A percentile compares a stretch with the other conserved stretches of the same genome.
Evolutionary conservation across 2,329 filamentous ascomycete genomes (phyloP).

Genomic region (Fusarium caatingaense): DNA sequence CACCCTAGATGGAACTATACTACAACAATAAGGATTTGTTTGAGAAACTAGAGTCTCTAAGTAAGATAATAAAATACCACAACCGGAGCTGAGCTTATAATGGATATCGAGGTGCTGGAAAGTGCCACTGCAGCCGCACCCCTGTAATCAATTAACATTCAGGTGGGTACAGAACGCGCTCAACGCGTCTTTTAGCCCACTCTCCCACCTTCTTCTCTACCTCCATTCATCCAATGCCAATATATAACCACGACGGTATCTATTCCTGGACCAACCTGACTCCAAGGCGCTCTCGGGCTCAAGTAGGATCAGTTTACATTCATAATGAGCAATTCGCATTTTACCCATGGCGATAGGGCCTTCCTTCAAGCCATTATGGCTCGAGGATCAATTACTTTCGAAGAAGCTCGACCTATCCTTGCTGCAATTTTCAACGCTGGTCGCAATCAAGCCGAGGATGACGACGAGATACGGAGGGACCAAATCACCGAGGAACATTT

Average conservation of each 20-base stretch:
- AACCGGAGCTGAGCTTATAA: background rate
- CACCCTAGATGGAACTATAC: no score
- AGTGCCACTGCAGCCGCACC: conserved; percentile 13
- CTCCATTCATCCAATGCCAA: background rate
- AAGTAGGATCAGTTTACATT: conserved; percentile 39
- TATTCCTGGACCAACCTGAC: background rate
- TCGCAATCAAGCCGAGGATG: conserved; percentile 40
- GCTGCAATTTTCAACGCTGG: conserved; percentile 78
- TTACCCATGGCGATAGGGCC: conserved; percentile 78
- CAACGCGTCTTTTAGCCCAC: conserved; percentile 25
- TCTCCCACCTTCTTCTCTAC: background rate
- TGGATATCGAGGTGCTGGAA: background rate
- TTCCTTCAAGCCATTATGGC: conserved; percentile 92
- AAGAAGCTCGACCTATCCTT: conserved; percentile 78
- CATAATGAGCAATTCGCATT: conserved; percentile 50
- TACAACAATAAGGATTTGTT: background rate
- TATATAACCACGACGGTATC: background rate
- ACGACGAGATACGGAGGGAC: conserved; percentile 60
- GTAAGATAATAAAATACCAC: background rate
- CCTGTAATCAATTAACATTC: conserved; percentile 28
- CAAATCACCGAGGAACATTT: conserved; percentile 78
- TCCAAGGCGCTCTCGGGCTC: background rate
- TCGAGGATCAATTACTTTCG: conserved; percentile 79
- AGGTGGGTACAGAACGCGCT: conserved; percentile 29
- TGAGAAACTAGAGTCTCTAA: background rate